Evolutionary conservation across 192 early-diverging fungal species (phyloP).

Genomic region (Coemansia sp.): DNA sequence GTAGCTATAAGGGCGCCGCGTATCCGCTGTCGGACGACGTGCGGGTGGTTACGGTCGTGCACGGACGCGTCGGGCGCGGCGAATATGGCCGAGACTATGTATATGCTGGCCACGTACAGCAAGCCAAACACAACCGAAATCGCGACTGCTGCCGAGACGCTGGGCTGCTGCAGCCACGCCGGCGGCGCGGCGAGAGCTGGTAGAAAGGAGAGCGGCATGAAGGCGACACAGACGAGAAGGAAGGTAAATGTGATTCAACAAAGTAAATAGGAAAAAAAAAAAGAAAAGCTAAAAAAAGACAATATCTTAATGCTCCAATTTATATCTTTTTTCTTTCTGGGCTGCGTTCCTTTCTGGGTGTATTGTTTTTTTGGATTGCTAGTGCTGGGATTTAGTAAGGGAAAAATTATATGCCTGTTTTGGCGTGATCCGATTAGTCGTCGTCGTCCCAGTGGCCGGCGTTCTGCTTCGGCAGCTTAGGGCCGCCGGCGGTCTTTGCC

Average conservation of each 20-base stretch:
- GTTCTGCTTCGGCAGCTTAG: slow-evolving; percentile 82
- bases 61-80: slow-evolving; percentile 6
- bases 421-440: slow-evolving; percentile 18
- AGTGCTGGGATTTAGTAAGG: too few species aligned
- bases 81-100: slow-evolving; percentile 20
- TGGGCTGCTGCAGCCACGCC: not conserved
- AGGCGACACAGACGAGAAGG: not conserved
- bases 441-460: slow-evolving; percentile 80
- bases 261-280: not conserved
- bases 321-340: too few species aligned
- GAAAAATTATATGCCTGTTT: not conserved
- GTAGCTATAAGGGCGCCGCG: slow-evolving; percentile 22
- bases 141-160: slow-evolving; percentile 13
- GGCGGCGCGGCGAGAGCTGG: not conserved
- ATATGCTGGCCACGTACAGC: slow-evolving; percentile 36
- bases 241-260: not conserved
- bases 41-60: slow-evolving; percentile 41
- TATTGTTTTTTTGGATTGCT: not conserved
- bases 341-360: too few species aligned
- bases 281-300: not conserved
- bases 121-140: slow-evolving; percentile 20
- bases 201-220: not conserved
- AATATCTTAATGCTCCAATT: not conserved
- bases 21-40: slow-evolving; percentile 33
- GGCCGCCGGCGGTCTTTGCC: slow-evolving; percentile 96